Evolutionary conservation across 345 rosid genomes (phyloP).

Genomic region (Diplotaxis tenuifolia): DNA sequence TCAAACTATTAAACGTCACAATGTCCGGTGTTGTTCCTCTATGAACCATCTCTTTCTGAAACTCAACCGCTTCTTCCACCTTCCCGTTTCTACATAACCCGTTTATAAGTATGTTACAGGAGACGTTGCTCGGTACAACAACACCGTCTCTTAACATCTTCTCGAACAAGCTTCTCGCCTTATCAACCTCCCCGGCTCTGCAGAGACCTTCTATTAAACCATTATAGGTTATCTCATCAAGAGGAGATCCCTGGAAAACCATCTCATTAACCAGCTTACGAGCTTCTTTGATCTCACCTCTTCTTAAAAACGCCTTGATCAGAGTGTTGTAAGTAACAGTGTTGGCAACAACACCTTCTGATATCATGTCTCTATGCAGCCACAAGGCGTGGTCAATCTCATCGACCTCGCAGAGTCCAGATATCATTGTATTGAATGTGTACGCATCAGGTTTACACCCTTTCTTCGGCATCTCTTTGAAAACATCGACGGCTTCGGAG

Average conservation of each 20-base stretch:
- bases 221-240: slow-evolving; percentile 75
- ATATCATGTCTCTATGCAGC: slow-evolving; percentile 61
- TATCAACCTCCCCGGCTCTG: slow-evolving; percentile 58
- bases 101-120: slow-evolving; percentile 75
- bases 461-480: slow-evolving; percentile 62
- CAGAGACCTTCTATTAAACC: slow-evolving; percentile 69
- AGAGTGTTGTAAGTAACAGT: slow-evolving; percentile 79
- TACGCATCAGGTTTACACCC: slow-evolving; percentile 80
- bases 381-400: slow-evolving; percentile 57
- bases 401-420: slow-evolving; percentile 62
- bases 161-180: slow-evolving; percentile 72
- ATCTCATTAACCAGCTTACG: slow-evolving; percentile 72
- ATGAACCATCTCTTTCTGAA: slow-evolving; percentile 68
- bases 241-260: slow-evolving; percentile 69
- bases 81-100: slow-evolving; percentile 62
- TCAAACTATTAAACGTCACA: slow-evolving; percentile 74
- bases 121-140: slow-evolving; percentile 47
- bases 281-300: slow-evolving; percentile 66
- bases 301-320: slow-evolving; percentile 57
- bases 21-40: slow-evolving; percentile 74
- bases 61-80: slow-evolving; percentile 63
- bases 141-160: slow-evolving; percentile 66
- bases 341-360: slow-evolving; percentile 76
- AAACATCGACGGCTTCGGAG: slow-evolving; percentile 51
- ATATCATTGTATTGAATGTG: slow-evolving; percentile 75